Base-by-base conservation (phyloP, 257 asterid genomes). In the Knoxia roxburghii region DNA sequence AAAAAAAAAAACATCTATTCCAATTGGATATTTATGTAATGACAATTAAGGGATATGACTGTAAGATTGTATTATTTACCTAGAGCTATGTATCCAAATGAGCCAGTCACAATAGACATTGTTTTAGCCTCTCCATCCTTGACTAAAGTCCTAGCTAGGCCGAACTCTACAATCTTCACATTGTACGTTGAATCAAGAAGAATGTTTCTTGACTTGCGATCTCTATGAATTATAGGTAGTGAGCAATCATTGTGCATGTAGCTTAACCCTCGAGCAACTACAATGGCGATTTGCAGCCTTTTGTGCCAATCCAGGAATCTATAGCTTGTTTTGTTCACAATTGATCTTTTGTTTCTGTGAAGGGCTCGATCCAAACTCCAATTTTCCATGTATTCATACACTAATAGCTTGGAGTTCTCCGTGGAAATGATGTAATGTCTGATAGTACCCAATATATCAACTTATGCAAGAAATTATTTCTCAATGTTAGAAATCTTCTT, bases 321-420 rank as follows among this genome's bases (percentile, higher is more conserved):
- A 26, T 80, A 75, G 37, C 84, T 72, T 6, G 94, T 51, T n/a
- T n/a, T n/a, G 59, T 59, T 27, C 48, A 45, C 48, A 12, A 64
- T 50, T 23, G 66, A 7, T 45, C 75, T 77, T 50, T 62, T 73
- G 68, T 77, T 84, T 54, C 75, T 15, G 59, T 84, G 96, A 68
- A 92, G 80, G 97, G 97, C 87, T 54, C 71, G 76, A 63, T 92
- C 98, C 33, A 92, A 77, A 53, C 98, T 92, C 1, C 79, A 73
- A 17, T 92, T 89, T 54, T 89, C 91, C 96, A 91, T 77, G 56
- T 85, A 84, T 62, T 91, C 96, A 11, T 89, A 91, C 18, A 91
- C 96, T 1, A 91, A 90, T 46, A 91, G 82, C 76, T 83, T 87
- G 3, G 90, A 78, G 14, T 75, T 73, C 63, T 80, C 83, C 5